phyloP scores from a whole-genome alignment of 352 stramenopile species.

The Pythium chondricola region DNA sequence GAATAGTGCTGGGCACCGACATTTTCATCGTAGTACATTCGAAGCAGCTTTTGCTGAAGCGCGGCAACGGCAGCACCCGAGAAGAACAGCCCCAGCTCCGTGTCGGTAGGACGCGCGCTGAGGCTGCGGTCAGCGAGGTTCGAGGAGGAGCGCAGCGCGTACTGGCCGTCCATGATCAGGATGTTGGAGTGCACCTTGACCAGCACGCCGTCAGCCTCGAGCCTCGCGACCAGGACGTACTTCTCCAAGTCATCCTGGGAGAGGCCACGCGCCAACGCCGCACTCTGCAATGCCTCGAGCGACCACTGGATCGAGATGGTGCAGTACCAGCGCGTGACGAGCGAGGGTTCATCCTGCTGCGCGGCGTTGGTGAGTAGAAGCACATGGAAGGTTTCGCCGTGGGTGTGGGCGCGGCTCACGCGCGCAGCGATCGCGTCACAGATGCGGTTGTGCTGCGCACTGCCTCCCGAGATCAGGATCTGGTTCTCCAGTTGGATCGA shows the following conservation, averaged over 20 bases:
- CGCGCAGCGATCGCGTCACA: conserved; percentile 53
- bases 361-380: conserved; percentile 68
- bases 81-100: conserved; percentile 62
- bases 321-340: conserved; percentile 70
- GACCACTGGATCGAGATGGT: conserved; percentile 75
- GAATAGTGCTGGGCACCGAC: conserved; percentile 9
- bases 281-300: conserved; percentile 56
- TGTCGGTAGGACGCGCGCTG: conserved; percentile 61
- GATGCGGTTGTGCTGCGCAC: conserved; percentile 68
- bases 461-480: conserved; percentile 73
- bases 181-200: conserved; percentile 82
- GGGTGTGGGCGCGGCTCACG: conserved; percentile 28
- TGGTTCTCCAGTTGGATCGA: conserved; percentile 75
- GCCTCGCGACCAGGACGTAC: conserved; percentile 42
- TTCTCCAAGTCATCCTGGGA: conserved; percentile 27
- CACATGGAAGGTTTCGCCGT: conserved; percentile 40
- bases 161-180: conserved; percentile 63
- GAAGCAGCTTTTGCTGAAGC: conserved; percentile 59
- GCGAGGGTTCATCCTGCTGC: conserved; percentile 73
- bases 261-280: conserved; percentile 38
- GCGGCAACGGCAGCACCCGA: conserved; percentile 28
- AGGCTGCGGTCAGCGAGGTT: conserved; percentile 74
- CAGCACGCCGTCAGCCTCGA: conserved; percentile 39
- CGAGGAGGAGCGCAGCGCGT: conserved; percentile 64
- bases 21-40: conserved; percentile 48